phyloP scores from a whole-genome alignment of 129 eudicot genomes.

The Lonicera japonica region DNA sequence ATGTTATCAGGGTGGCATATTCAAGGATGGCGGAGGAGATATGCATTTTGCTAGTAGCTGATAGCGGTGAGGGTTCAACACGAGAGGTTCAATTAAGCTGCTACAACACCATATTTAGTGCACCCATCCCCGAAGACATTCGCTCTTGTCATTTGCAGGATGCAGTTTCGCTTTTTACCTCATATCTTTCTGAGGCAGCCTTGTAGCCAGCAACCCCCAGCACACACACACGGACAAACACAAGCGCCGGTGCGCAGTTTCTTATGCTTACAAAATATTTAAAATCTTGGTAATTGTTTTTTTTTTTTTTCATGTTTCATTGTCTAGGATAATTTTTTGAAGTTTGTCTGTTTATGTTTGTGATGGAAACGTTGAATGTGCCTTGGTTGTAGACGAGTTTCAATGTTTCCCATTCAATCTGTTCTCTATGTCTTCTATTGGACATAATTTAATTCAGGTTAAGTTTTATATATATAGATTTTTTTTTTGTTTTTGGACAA shows the following conservation, averaged over 20 bases:
- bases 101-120: constrained; percentile 53
- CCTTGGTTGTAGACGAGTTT: too few species aligned
- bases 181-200: constrained; percentile 54
- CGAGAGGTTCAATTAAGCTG: constrained; percentile 71
- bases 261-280: too few species aligned
- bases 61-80: constrained; percentile 51
- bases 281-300: too few species aligned
- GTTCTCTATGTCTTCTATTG: too few species aligned
- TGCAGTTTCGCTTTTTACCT: constrained; percentile 69
- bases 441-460: too few species aligned
- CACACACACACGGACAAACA: neutral
- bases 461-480: too few species aligned
- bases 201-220: too few species aligned
- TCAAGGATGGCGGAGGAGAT: constrained; percentile 94
- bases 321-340: neutral
- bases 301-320: too few species aligned
- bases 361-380: too few species aligned
- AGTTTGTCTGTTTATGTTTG: too few species aligned
- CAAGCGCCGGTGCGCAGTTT: neutral
- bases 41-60: constrained; percentile 63
- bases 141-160: constrained; percentile 81
- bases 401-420: too few species aligned
- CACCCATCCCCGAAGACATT: constrained; percentile 82
- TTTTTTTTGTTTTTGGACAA: too few species aligned
- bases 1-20: constrained; percentile 54